phyloP scores from a whole-genome alignment of 2,329 filamentous ascomycete species.

The Apiospora koreana region DNA sequence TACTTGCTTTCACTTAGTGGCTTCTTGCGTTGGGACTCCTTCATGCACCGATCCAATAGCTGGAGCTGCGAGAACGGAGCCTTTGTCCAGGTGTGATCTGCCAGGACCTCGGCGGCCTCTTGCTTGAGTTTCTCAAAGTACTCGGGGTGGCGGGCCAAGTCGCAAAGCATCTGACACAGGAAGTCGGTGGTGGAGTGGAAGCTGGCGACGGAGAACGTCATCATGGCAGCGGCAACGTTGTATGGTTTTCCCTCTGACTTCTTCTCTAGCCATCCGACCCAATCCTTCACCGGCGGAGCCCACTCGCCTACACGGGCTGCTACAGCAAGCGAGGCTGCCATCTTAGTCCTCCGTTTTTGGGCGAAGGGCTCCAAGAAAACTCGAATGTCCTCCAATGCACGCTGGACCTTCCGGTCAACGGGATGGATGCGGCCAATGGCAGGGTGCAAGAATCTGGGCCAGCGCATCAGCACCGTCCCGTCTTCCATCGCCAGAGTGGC shows the following conservation, averaged over 20 bases:
- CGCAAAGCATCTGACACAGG: slow-evolving; percentile 19
- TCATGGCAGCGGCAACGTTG: slow-evolving; percentile 17
- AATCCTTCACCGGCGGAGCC: slow-evolving; percentile 14
- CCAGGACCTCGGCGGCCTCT: slow-evolving; percentile 22
- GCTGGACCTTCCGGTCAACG: slow-evolving; percentile 16
- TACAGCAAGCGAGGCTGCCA: neutral
- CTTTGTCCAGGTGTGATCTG: slow-evolving; percentile 20
- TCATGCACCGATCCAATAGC: slow-evolving; percentile 27
- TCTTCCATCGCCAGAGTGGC: slow-evolving; percentile 12
- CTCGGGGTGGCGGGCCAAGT: slow-evolving; percentile 21
- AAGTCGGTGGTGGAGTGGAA: slow-evolving; percentile 25
- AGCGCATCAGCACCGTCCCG: slow-evolving; percentile 15
- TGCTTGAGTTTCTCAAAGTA: slow-evolving; percentile 21
- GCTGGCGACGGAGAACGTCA: slow-evolving; percentile 22
- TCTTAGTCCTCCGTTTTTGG: neutral
- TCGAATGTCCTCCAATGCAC: slow-evolving; percentile 10
- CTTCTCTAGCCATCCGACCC: slow-evolving; percentile 21
- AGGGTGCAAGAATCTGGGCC: slow-evolving; percentile 18
- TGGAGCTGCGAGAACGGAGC: slow-evolving; percentile 23
- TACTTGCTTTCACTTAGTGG: slow-evolving; percentile 19
- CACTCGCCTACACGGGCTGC: slow-evolving; percentile 4
- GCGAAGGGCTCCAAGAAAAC: slow-evolving; percentile 5
- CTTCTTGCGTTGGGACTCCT: slow-evolving; percentile 26
- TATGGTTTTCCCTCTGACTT: neutral
- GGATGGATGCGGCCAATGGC: slow-evolving; percentile 22